A percentile compares a stretch with the other conserved stretches of the same genome.
phyloP scores from a whole-genome alignment of 2,329 filamentous ascomycete species.

The Lachnellula suecica region DNA sequence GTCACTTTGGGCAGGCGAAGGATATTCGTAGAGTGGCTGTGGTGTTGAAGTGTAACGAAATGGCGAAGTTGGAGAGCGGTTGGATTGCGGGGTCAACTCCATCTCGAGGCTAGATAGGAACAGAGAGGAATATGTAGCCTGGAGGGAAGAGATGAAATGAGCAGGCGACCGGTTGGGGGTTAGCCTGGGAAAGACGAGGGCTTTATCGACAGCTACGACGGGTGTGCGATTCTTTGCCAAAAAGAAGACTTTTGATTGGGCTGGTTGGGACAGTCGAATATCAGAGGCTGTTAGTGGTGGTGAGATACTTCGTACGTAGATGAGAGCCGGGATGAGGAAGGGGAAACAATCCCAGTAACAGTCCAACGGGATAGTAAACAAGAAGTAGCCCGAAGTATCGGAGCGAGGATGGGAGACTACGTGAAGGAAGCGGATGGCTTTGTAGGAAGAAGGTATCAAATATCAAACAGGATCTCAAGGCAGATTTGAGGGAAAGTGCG shows the following conservation, averaged over 20 bases:
- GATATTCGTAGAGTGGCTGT: conserved; percentile 34
- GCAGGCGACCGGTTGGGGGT: conserved; percentile 3
- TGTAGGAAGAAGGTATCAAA: neutral
- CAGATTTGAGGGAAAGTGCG: conserved; percentile 1
- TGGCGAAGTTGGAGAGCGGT: conserved; percentile 30
- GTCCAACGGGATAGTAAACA: neutral
- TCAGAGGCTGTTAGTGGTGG: neutral
- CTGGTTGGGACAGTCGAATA: conserved; percentile 10
- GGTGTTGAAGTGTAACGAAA: conserved; percentile 27
- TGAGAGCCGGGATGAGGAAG: neutral
- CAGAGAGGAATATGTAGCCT: conserved; percentile 7
- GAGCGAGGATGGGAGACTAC: neutral
- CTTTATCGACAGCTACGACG: conserved; percentile 8
- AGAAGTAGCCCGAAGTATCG: neutral
- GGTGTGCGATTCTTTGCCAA: conserved; percentile 2
- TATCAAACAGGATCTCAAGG: neutral
- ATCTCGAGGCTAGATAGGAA: conserved; percentile 22
- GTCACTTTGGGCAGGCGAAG: conserved; percentile 33
- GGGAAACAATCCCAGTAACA: neutral
- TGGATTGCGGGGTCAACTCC: conserved; percentile 34
- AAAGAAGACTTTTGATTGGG: neutral
- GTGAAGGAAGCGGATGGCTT: neutral
- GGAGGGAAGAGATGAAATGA: neutral
- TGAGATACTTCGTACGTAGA: neutral
- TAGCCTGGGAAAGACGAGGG: conserved; percentile 6